Percentiles rank a stretch among this genome's conserved stretches.
Evolutionary conservation across 148 eudicot species (phyloP).

Genomic region (Persicaria maculosa): DNA sequence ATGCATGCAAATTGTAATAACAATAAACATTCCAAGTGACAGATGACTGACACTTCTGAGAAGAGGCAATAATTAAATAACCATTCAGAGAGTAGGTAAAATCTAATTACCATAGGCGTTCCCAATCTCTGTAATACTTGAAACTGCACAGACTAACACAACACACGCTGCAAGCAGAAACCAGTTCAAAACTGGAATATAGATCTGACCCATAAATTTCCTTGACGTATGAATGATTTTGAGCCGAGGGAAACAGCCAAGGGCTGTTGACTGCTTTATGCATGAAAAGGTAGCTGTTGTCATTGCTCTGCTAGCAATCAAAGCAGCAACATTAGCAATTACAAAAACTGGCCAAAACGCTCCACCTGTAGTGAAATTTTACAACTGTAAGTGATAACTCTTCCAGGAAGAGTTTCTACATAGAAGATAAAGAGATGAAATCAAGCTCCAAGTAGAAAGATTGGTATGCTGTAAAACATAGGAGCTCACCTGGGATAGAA

Average conservation of each 20-base stretch:
- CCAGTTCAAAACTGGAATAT: slow-evolving; percentile 97
- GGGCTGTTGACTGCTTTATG: slow-evolving; percentile 86
- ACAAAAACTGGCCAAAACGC: slow-evolving; percentile 87
- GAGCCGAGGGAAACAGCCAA: slow-evolving; percentile 97
- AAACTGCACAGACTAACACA: slow-evolving; percentile 69
- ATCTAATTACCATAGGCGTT: slow-evolving; percentile 82
- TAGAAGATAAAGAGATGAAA: slow-evolving; percentile 2
- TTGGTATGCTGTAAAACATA: not conserved
- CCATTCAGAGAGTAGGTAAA: not conserved
- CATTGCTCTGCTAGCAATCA: slow-evolving; percentile 95
- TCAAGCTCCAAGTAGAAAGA: not conserved
- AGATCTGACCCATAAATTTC: slow-evolving; percentile 96
- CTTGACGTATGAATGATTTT: slow-evolving; percentile 94
- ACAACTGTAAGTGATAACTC: slow-evolving; percentile 11
- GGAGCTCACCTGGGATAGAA: slow-evolving; percentile 75
- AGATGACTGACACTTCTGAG: not conserved
- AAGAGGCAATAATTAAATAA: not conserved
- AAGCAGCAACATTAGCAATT: slow-evolving; percentile 87
- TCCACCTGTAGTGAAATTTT: slow-evolving; percentile 48
- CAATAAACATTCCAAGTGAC: not conserved
- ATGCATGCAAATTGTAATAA: not conserved
- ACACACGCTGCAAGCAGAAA: slow-evolving; percentile 71
- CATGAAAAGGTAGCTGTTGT: slow-evolving; percentile 98
- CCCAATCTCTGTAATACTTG: slow-evolving; percentile 81
- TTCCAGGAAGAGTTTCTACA: slow-evolving; percentile 6